Percentiles rank a stretch among this genome's conserved stretches.
Evolutionary conservation across 306 rosid genomes (phyloP).

Genomic region (Inga leiocalycina): DNA sequence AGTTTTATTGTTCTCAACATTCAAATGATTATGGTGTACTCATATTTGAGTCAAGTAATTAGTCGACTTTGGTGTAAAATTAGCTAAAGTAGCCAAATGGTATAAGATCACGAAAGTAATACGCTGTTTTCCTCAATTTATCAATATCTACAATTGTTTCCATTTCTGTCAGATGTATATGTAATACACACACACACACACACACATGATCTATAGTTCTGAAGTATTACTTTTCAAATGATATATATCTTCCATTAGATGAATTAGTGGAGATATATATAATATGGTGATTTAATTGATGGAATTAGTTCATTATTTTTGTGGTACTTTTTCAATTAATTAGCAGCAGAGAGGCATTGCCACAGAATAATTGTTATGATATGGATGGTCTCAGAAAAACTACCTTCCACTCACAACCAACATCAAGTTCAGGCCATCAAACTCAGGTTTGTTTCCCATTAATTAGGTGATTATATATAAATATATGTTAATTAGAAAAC

Average conservation of each 20-base stretch:
- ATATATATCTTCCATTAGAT: background rate
- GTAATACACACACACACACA: background rate
- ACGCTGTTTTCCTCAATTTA: background rate
- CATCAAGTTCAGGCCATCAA: conserved; percentile 50
- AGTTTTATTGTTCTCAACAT: background rate
- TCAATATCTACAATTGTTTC: background rate
- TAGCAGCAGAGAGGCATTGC: conserved; percentile 68
- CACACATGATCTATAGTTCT: background rate
- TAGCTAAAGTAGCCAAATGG: background rate
- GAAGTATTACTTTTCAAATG: background rate
- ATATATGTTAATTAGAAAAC: background rate
- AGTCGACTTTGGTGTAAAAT: background rate
- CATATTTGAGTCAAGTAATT: background rate
- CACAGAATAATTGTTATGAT: conserved; percentile 52
- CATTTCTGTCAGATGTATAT: background rate
- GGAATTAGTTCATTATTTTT: background rate
- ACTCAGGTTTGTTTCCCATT: conserved; percentile 47
- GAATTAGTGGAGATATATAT: background rate
- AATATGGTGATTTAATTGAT: background rate
- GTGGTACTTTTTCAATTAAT: background rate
- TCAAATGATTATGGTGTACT: background rate
- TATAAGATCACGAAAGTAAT: background rate
- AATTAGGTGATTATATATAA: background rate
- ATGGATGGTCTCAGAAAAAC: conserved; percentile 49
- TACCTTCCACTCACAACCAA: conserved; percentile 53